Evolutionary conservation across 176 grass and related monocot genomes (phyloP), one percentile per base, ranked within the genome.

Genomic region (Alloteropsis semialata): DNA sequence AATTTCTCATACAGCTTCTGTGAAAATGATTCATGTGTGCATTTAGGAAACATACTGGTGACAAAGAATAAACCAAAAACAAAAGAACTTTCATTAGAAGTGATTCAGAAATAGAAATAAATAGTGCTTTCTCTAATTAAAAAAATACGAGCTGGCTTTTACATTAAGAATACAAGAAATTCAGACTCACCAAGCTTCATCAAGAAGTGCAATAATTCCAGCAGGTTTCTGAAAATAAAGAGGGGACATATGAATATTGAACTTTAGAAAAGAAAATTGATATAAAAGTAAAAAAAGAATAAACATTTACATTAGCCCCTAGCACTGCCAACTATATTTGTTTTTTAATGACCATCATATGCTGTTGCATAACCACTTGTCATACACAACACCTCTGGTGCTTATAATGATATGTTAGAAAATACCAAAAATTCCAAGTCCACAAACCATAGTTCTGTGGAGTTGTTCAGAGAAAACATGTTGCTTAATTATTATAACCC

Each of bases 121-220:
- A 61, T 68, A 72, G 25, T 55, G 73, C 53, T 75, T 18, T 45
- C 79, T 70, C 76, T 39, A 79, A 75, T 76, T 39, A 34, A 16
- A 68, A 36, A 84, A 34, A 64, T 73, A 39, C 8, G 39, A 79
- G 27, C 36, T 78, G 37, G 11, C 17, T 71, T 42, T 63, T 53
- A 28, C 37, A 73, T 84, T 76, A 72, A 51, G 32, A 78, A 87
- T 41, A 71, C 2, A 68, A 87, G 13, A 77, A 83, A 38, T 70
- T 80, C 44, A 81, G 48, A 82, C 89, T 83, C 79, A 97, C 94
- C 94, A 97, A 76, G 94, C 91, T 88, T 97, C 94, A 89, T 97
- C 94, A 78, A 97, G 89, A 71, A 97, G 89, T 80, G 91, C 86
- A 74, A 97, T 83, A 67, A 97, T 89, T 60, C 94, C 94, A 78